Conservation (phyloP, 139 green algal genomes). For the Spirogloea muscicola region DNA sequence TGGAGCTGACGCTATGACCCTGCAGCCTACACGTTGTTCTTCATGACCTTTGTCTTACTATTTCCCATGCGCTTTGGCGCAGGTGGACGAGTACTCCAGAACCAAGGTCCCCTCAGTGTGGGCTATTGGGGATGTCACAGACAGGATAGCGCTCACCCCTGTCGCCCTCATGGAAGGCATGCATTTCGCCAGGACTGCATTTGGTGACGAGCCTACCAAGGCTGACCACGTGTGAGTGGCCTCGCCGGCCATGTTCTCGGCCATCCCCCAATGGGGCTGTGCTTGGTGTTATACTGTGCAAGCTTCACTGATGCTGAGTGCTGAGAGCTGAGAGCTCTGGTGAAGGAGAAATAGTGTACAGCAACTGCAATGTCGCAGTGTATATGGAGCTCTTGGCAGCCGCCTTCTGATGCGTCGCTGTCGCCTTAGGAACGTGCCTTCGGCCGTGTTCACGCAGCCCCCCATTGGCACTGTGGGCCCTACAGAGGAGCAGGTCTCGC, state of each 20-base stretch:
- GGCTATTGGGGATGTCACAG: slow-evolving; percentile 91
- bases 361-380: too few relatives aligned
- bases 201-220: slow-evolving; percentile 69
- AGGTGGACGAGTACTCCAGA: slow-evolving; percentile 79
- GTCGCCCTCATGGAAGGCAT: slow-evolving; percentile 95
- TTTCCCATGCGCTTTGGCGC: slow-evolving; percentile 30
- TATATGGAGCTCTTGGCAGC: too few relatives aligned
- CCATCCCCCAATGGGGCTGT: too few relatives aligned
- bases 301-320: too few relatives aligned
- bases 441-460: slow-evolving; percentile 80
- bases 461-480: slow-evolving; percentile 84
- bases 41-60: neutral
- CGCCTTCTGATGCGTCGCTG: neutral
- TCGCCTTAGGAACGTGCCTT: neutral
- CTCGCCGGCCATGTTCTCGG: slow-evolving; percentile 46
- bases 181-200: slow-evolving; percentile 83
- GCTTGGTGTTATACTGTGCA: too few relatives aligned
- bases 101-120: slow-evolving; percentile 83
- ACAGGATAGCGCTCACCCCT: slow-evolving; percentile 90
- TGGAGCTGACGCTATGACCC: too few relatives aligned
- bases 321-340: too few relatives aligned
- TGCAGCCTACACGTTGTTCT: too few relatives aligned
- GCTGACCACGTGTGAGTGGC: slow-evolving; percentile 67
- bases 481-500: slow-evolving; percentile 83
- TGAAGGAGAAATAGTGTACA: too few relatives aligned